These are phyloP conservation scores for Pestalotiopsis sp. DNA, from an alignment of 2,329 filamentous ascomycete species.

Conservation along the genomic window DNA sequence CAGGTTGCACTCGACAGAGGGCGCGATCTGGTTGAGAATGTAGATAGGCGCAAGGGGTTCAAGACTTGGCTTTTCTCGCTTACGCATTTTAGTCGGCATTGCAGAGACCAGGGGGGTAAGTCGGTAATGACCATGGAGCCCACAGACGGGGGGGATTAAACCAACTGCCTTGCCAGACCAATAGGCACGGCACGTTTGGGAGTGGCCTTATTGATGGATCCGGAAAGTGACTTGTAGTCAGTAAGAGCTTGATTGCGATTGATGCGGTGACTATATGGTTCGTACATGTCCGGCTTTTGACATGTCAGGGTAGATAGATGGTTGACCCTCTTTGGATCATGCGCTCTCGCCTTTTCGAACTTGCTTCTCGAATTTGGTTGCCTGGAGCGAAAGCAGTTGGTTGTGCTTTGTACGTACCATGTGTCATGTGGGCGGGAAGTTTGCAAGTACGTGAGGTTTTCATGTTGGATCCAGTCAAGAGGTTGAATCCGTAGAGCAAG, in stretches of 20 bases:
- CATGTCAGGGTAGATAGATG: too few relatives aligned
- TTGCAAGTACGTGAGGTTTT: neutral
- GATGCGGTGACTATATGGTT: neutral
- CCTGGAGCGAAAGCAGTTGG: too few relatives aligned
- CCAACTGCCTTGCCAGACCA: neutral
- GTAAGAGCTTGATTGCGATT: neutral
- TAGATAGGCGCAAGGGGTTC: conserved; percentile 1
- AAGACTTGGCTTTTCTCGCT: conserved; percentile 11
- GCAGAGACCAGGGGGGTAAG: neutral
- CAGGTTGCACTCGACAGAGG: neutral
- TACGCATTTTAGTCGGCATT: conserved; percentile 3
- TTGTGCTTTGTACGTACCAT: too few relatives aligned
- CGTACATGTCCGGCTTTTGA: neutral
- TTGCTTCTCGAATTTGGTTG: neutral
- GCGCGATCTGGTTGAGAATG: neutral
- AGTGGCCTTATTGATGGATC: neutral
- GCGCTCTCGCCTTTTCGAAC: neutral
- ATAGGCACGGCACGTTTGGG: neutral
- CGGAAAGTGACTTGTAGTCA: neutral
- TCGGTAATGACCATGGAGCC: neutral
- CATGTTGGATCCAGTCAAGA: neutral
- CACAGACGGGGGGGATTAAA: neutral
- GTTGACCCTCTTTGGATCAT: neutral
- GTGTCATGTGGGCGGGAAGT: too few relatives aligned
- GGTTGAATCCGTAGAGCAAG: too few relatives aligned